Percentiles rank a stretch among this genome's conserved stretches.
phyloP scores from a whole-genome alignment of 495 filamentous ascomycete genomes.

The Chlorociboria aeruginascens region DNA sequence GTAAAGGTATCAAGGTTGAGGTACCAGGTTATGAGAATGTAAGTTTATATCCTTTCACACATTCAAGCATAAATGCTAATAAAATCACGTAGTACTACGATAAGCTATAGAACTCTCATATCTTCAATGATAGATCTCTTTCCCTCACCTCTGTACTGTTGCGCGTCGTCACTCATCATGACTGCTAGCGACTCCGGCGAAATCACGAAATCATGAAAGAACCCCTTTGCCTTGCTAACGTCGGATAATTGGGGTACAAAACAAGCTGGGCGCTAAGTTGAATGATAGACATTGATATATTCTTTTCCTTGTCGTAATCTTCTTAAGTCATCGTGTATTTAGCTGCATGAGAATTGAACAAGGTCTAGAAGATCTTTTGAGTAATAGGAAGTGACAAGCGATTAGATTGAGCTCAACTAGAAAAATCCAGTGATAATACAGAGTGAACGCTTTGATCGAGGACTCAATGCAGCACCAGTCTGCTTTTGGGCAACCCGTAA shows the following conservation, averaged over 20 bases:
- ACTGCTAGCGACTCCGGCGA: conserved; percentile 8
- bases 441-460: too few relatives aligned
- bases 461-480: not conserved
- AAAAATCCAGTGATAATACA: too few relatives aligned
- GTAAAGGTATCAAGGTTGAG: conserved; percentile 97
- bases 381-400: not conserved
- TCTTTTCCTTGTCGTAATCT: conserved; percentile 6
- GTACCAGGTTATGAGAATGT: conserved; percentile 87
- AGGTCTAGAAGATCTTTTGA: conserved; percentile 10
- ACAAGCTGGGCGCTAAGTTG: conserved; percentile 9
- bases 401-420: not conserved
- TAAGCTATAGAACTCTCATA: conserved; percentile 65
- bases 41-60: conserved; percentile 35
- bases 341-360: conserved; percentile 16
- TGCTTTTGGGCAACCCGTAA: not conserved
- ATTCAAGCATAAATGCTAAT: conserved; percentile 37
- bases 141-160: conserved; percentile 5
- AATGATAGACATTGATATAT: conserved; percentile 9
- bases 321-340: conserved; percentile 15
- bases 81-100: conserved; percentile 73
- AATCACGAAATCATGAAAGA: conserved; percentile 15
- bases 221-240: not conserved
- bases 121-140: conserved; percentile 17
- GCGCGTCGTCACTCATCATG: conserved; percentile 3
- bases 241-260: conserved; percentile 13